These are phyloP conservation scores for Lentinula raphanica DNA, from an alignment of 768 basidiomycete species.

Conservation along the genomic window DNA sequence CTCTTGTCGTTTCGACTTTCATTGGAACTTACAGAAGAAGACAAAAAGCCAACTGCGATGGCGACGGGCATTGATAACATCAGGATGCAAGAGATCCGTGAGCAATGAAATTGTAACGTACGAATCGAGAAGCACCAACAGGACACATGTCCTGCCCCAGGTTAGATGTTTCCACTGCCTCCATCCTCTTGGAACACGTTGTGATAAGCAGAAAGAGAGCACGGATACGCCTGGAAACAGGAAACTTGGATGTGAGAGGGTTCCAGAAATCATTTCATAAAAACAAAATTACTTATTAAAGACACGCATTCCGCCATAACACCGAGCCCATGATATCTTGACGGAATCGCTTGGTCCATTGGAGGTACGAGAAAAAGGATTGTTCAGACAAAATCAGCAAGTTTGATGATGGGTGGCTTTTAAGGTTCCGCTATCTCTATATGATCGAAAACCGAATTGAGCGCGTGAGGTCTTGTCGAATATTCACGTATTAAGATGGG, in stretches of 20 bases:
- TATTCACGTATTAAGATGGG: not conserved
- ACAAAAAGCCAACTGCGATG: constrained; percentile 6
- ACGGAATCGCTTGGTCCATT: not conserved
- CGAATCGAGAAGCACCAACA: constrained; percentile 6
- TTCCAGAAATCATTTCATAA: not conserved
- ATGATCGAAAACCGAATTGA: not conserved
- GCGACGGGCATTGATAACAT: not conserved
- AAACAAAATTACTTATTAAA: not conserved
- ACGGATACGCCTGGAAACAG: not conserved
- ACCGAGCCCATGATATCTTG: not conserved
- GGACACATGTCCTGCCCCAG: constrained; percentile 6
- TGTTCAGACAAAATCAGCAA: not conserved
- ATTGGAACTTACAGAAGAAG: constrained; percentile 1
- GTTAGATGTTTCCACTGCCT: constrained; percentile 7
- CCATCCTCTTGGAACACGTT: not conserved
- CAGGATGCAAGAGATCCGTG: not conserved
- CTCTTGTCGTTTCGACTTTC: not conserved
- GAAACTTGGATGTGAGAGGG: not conserved
- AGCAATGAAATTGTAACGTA: not conserved
- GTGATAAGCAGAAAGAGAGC: constrained; percentile 6
- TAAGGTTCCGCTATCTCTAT: not conserved
- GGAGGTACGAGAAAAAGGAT: not conserved
- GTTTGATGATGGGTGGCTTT: not conserved
- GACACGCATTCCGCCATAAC: constrained; percentile 1
- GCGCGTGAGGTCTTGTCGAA: constrained; percentile 1